Base-by-base conservation (phyloP, 2,329 filamentous ascomycete species). In the Coniochaeta ligniaria region DNA sequence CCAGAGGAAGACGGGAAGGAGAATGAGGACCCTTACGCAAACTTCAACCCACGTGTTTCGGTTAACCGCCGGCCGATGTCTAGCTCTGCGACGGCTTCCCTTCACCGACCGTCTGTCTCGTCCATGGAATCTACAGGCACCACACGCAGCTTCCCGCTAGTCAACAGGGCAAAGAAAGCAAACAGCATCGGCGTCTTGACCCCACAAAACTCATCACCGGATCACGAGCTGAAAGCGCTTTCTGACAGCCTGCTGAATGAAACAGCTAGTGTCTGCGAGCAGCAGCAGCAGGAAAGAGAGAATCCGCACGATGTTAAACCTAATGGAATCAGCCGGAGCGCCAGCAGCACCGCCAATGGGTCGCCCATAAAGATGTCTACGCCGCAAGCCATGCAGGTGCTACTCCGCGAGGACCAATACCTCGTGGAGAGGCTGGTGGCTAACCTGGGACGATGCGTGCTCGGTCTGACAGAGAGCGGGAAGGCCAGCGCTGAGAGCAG, bases 141-240 rank as follows among this genome's bases (percentile, higher is more conserved):
- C 1, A 83, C 79, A 58, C 77, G 85, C 65, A 87, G 83, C 68
- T 88, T 88, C 63, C 85, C 85, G 0, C 75, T 88, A 6, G 78
- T 87, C 47, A 83, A 80, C 65, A 83, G 78, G 66, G 67, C 77
- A 17, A 80, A 76, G 63, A 69, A 75, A 9, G 59, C 65, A 14
- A 77, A 74, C 57, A 77, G 74, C 35, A 68, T 65, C 41, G 80
- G 79, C 6, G 71, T 82, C 16, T 66, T 79, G 41, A 83, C 79
- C 2, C 79, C 80, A 6, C 56, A 58, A 2, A 74, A 72, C 22
- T 65, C 71, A 8, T 77, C 74, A 3, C 83, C 82, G 1, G 80
- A 84, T 50, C 71, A 76, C 35, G 79, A 79, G 59, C 71, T 82
- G 28, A 76, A 74, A 65, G 76, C 73, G 60, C 76, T 82, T 6